phyloP scores from a whole-genome alignment of 176 grass and related monocot genomes.

The Paspalum notatum region DNA sequence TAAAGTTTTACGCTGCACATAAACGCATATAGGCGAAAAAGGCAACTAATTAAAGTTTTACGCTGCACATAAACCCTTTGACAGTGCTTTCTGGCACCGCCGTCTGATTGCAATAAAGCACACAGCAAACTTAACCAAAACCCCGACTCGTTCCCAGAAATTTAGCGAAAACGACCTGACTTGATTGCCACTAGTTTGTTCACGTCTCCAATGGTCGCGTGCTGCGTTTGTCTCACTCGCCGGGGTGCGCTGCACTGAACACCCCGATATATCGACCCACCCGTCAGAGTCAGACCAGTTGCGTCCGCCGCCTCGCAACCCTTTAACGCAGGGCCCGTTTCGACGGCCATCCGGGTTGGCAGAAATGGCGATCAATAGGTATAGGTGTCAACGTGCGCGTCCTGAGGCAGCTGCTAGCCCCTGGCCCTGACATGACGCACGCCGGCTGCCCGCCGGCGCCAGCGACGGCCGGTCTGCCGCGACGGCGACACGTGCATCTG shows the following conservation, averaged over 20 bases:
- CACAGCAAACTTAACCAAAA: neutral
- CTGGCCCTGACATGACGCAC: neutral
- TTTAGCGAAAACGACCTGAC: neutral
- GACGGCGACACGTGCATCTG: constrained; percentile 31
- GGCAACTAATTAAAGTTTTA: too few species aligned
- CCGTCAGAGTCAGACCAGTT: neutral
- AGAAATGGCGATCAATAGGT: too few species aligned
- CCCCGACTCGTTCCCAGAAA: neutral
- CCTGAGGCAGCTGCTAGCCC: neutral
- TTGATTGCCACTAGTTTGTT: neutral
- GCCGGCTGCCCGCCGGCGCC: too few species aligned
- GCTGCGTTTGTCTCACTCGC: constrained; percentile 7
- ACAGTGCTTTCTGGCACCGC: too few species aligned
- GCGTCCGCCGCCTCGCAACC: neutral
- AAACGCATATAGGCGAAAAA: too few species aligned
- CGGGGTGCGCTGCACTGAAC: neutral
- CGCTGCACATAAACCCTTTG: too few species aligned
- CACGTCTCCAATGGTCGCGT: neutral
- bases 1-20: too few species aligned
- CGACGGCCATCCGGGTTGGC: neutral
- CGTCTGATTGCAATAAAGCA: neutral
- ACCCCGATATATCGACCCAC: too few species aligned
- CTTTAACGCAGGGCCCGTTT: neutral
- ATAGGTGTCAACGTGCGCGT: neutral
- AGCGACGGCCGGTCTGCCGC: neutral